Evolutionary conservation across 306 rosid species (phyloP).

Genomic region (Begonia loranthoides): DNA sequence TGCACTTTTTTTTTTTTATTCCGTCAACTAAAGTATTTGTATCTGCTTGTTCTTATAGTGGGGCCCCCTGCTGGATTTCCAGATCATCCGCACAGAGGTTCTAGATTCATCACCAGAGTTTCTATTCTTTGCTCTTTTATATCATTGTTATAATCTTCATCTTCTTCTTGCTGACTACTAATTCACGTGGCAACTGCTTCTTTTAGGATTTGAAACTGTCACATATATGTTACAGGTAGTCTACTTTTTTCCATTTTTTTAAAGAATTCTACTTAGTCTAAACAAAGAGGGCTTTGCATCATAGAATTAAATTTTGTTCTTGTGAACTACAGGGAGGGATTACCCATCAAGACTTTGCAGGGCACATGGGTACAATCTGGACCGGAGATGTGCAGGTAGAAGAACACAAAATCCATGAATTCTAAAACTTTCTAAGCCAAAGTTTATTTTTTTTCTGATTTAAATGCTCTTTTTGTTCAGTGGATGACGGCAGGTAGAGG

Average conservation of each 20-base stretch:
- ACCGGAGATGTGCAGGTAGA: slow-evolving; percentile 84
- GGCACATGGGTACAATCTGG: slow-evolving; percentile 79
- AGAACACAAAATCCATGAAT: not conserved
- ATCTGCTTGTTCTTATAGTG: slow-evolving; percentile 20
- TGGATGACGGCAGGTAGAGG: slow-evolving; percentile 99
- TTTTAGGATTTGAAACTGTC: slow-evolving; percentile 13
- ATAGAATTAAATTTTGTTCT: not conserved
- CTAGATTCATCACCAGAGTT: not conserved
- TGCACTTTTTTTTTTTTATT: not conserved
- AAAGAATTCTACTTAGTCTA: not conserved
- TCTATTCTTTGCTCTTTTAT: not conserved
- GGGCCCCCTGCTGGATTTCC: slow-evolving; percentile 55
- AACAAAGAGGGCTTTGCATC: not conserved
- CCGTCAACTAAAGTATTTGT: not conserved
- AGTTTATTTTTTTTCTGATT: not conserved
- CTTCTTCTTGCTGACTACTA: not conserved
- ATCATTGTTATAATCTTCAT: not conserved
- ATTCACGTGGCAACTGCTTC: not conserved
- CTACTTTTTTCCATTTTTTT: not conserved
- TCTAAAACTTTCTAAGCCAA: not conserved
- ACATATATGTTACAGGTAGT: slow-evolving; percentile 23
- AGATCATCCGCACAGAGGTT: slow-evolving; percentile 69
- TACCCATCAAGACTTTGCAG: slow-evolving; percentile 95
- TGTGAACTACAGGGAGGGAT: slow-evolving; percentile 55
- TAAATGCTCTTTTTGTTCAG: slow-evolving; percentile 16